Percentiles rank a stretch among this genome's conserved stretches.
These are phyloP conservation scores for Leavenworthia alabamica DNA, from an alignment of 345 rosid species.

Conservation along the genomic window DNA sequence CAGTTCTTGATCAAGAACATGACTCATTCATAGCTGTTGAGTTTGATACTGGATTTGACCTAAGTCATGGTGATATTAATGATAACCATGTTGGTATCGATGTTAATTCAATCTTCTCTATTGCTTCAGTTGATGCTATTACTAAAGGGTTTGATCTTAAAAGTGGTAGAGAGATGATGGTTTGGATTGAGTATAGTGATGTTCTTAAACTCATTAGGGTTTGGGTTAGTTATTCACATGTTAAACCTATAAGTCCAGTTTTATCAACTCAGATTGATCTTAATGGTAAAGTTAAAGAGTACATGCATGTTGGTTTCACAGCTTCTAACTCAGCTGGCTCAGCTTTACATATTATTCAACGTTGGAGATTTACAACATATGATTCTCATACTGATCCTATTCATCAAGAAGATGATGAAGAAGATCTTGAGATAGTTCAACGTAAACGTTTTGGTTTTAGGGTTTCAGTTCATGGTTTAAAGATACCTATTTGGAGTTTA, in stretches of 20 bases:
- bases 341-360: conserved; percentile 46
- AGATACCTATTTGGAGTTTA: conserved; percentile 34
- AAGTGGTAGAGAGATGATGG: conserved; percentile 47
- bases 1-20: conserved; percentile 28
- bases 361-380: conserved; percentile 62
- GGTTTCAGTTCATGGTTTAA: conserved; percentile 42
- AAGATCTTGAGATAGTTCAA: conserved; percentile 17
- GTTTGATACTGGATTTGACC: conserved; percentile 61
- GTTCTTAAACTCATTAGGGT: conserved; percentile 47
- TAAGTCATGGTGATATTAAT: conserved; percentile 47
- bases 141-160: conserved; percentile 53
- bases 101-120: conserved; percentile 43
- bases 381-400: conserved; percentile 28
- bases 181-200: conserved; percentile 71
- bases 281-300: conserved; percentile 50
- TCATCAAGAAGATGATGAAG: conserved; percentile 41
- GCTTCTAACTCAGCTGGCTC: conserved; percentile 72
- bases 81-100: conserved; percentile 67
- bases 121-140: conserved; percentile 46
- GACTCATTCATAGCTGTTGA: conserved; percentile 70
- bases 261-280: conserved; percentile 58
- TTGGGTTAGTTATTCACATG: conserved; percentile 48
- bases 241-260: conserved; percentile 51
- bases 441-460: conserved; percentile 4
- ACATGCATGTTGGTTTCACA: conserved; percentile 77